These are phyloP conservation scores for Deinandra increscens DNA, from an alignment of 129 eudicot species.

Conservation along the genomic window DNA sequence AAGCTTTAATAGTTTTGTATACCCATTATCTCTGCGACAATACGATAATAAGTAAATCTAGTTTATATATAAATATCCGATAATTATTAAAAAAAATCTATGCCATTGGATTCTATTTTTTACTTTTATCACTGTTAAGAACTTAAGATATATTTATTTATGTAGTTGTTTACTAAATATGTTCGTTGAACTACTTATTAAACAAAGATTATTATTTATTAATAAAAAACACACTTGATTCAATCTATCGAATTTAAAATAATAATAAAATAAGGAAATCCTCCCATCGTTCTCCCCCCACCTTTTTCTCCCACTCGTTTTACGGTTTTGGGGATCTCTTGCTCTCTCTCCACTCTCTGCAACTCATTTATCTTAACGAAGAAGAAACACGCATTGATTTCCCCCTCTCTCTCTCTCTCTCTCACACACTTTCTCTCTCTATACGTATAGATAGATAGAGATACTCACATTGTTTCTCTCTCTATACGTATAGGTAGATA, in stretches of 20 bases:
- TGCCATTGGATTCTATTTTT: too few species aligned
- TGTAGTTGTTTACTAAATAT: too few species aligned
- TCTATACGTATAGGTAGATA: background rate
- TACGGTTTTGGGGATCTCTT: background rate
- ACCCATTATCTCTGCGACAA: too few species aligned
- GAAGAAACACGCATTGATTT: slow-evolving; percentile 33
- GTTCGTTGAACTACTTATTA: background rate
- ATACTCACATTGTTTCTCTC: slow-evolving; percentile 29
- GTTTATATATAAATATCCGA: too few species aligned
- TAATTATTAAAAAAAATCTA: too few species aligned
- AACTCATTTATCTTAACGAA: slow-evolving; percentile 43
- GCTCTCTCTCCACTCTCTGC: slow-evolving; percentile 33
- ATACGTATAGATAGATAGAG: slow-evolving; percentile 29
- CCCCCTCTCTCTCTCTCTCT: slow-evolving; percentile 13
- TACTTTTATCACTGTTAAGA: too few species aligned
- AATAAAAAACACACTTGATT: background rate
- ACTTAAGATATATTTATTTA: too few species aligned
- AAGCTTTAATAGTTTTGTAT: too few species aligned
- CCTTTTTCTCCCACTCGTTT: slow-evolving; percentile 26
- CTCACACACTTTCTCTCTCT: slow-evolving; percentile 16
- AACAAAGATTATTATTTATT: too few species aligned
- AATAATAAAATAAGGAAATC: slow-evolving; percentile 2
- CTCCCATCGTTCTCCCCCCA: slow-evolving; percentile 43
- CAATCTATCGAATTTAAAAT: slow-evolving; percentile 11
- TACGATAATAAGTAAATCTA: too few species aligned